A percentile compares a stretch with the other conserved stretches of the same genome.
Conservation (phyloP, 2,329 filamentous ascomycete species). For the Thermomyces lanuginosus region DNA sequence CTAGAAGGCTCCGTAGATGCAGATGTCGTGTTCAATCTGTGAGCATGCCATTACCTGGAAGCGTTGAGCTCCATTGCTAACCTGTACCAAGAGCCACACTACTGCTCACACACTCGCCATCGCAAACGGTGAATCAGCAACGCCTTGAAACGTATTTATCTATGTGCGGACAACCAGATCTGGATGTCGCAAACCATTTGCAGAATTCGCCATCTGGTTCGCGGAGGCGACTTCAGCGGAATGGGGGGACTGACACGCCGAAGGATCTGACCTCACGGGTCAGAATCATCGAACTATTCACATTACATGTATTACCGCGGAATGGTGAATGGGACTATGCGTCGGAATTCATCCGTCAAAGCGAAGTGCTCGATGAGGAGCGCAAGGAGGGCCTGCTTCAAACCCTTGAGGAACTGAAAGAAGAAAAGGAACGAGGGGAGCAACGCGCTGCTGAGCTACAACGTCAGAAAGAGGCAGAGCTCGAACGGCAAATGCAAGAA, state of each 20-base stretch:
- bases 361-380: constrained; percentile 80
- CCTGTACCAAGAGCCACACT: constrained; percentile 54
- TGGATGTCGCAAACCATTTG: constrained; percentile 54
- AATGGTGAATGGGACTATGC: constrained; percentile 97
- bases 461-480: constrained; percentile 42
- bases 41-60: constrained; percentile 16
- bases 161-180: constrained; percentile 52
- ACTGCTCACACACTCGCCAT: constrained; percentile 72
- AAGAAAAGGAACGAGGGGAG: constrained; percentile 64
- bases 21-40: constrained; percentile 58
- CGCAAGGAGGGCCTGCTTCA: constrained; percentile 75
- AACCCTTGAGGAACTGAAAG: constrained; percentile 65
- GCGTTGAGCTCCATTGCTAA: constrained; percentile 8
- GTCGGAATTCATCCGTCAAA: constrained; percentile 72
- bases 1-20: constrained; percentile 81
- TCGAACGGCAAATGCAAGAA: constrained; percentile 30
- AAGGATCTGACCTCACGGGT: constrained; percentile 70
- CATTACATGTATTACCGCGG: constrained; percentile 78
- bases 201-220: constrained; percentile 18
- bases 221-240: constrained; percentile 20
- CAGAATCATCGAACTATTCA: constrained; percentile 89
- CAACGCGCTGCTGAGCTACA: constrained; percentile 45
- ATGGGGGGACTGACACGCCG: constrained; percentile 60
- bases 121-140: constrained; percentile 70
- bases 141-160: constrained; percentile 80